Conservation (phyloP, 2,329 filamentous ascomycete genomes). For the Aspergillus brunneoviolaceus region DNA sequence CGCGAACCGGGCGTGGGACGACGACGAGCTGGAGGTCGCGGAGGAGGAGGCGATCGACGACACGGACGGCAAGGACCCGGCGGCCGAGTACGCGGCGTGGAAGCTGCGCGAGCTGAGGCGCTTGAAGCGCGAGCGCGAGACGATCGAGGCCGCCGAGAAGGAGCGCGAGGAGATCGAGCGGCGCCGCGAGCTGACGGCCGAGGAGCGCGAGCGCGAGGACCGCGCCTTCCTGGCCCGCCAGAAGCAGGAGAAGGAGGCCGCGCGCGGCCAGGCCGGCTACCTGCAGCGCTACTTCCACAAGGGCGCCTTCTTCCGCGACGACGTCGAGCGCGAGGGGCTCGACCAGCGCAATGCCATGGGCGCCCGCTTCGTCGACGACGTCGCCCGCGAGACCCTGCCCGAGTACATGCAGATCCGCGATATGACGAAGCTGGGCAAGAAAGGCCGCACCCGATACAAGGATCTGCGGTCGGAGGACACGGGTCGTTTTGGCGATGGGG, state of each 20-base stretch:
- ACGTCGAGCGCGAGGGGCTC: slow-evolving; percentile 71
- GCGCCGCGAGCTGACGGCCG: slow-evolving; percentile 77
- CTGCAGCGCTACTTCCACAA: slow-evolving; percentile 98
- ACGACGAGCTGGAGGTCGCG: slow-evolving; percentile 62
- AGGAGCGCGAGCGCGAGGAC: slow-evolving; percentile 85
- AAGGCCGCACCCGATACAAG: slow-evolving; percentile 85
- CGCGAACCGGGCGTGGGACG: slow-evolving; percentile 83
- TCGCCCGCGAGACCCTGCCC: slow-evolving; percentile 80
- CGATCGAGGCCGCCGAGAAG: slow-evolving; percentile 78
- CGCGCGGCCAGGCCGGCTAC: slow-evolving; percentile 76
- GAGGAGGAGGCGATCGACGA: slow-evolving; percentile 79
- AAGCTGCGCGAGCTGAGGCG: slow-evolving; percentile 87
- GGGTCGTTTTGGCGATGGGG: slow-evolving; percentile 67
- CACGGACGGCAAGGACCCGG: slow-evolving; percentile 80
- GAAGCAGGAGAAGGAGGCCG: slow-evolving; percentile 71
- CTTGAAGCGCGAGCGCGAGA: slow-evolving; percentile 80
- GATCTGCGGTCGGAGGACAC: slow-evolving; percentile 91
- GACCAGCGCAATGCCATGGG: slow-evolving; percentile 85
- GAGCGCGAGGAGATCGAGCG: slow-evolving; percentile 89
- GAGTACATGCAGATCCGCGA: slow-evolving; percentile 91
- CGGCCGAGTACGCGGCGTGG: slow-evolving; percentile 88
- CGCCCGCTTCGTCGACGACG: slow-evolving; percentile 76
- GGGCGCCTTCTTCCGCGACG: slow-evolving; percentile 90
- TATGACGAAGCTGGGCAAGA: slow-evolving; percentile 89
- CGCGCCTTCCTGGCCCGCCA: slow-evolving; percentile 73